These are phyloP conservation scores for Murraya paniculata DNA, from an alignment of 345 rosid species.

Conservation along the genomic window DNA sequence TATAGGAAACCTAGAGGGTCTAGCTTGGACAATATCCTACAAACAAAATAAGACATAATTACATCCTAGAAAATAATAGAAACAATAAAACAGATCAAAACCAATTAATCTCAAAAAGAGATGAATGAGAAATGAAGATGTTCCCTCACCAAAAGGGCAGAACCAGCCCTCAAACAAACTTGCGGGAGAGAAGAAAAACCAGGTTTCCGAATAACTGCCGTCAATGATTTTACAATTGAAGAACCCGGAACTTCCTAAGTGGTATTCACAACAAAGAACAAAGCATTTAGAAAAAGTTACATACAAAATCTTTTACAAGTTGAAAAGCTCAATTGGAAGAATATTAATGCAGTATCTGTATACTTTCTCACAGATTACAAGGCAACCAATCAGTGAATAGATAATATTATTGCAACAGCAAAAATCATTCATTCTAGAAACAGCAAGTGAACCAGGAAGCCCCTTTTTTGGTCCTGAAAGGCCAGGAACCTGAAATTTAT, in stretches of 20 bases:
- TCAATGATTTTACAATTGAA: constrained; percentile 58
- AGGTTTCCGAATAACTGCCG: constrained; percentile 59
- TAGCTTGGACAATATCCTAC: constrained; percentile 81
- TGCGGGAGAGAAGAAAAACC: constrained; percentile 69
- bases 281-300: neutral
- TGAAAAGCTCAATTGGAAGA: neutral
- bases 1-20: constrained; percentile 65
- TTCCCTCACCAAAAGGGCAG: constrained; percentile 69
- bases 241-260: constrained; percentile 67
- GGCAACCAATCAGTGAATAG: neutral
- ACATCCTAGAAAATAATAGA: neutral
- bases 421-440: neutral
- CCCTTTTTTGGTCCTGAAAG: too few species aligned
- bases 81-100: neutral
- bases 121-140: constrained; percentile 6
- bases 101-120: constrained; percentile 3
- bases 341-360: neutral
- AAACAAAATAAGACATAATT: constrained; percentile 16
- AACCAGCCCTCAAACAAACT: constrained; percentile 73
- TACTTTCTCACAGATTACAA: neutral
- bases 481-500: neutral
- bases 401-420: neutral
- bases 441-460: neutral
- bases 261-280: constrained; percentile 12
- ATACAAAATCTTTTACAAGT: neutral